These are phyloP conservation scores for Pterocarpus santalinus DNA, from an alignment of 306 rosid species.

Conservation along the genomic window DNA sequence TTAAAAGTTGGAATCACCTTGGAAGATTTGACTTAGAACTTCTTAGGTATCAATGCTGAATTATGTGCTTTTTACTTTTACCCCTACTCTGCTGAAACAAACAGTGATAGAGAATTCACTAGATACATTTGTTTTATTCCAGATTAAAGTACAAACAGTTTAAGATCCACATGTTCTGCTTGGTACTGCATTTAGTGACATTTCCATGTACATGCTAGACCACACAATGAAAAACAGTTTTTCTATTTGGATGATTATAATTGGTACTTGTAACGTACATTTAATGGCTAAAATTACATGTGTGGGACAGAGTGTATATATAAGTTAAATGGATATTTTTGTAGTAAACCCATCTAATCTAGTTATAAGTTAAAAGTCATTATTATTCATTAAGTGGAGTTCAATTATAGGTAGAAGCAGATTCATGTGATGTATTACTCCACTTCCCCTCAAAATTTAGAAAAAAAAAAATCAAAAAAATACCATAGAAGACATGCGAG, in stretches of 20 bases:
- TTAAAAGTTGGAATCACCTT: constrained; percentile 19
- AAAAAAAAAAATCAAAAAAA: background rate
- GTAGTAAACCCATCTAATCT: background rate
- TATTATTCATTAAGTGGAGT: constrained; percentile 34
- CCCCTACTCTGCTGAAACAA: constrained; percentile 24
- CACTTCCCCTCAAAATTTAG: background rate
- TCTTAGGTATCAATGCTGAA: constrained; percentile 19
- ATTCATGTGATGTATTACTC: constrained; percentile 20
- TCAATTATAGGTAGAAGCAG: constrained; percentile 33
- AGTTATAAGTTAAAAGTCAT: constrained; percentile 25
- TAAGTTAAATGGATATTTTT: background rate
- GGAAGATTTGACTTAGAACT: constrained; percentile 31
- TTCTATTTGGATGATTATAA: constrained; percentile 17
- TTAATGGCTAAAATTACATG: constrained; percentile 29
- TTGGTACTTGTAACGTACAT: constrained; percentile 7
- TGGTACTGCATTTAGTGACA: constrained; percentile 34
- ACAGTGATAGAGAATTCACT: background rate
- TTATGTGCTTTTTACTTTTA: constrained; percentile 2
- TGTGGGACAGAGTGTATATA: background rate
- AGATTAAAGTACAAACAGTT: constrained; percentile 9
- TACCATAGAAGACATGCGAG: constrained; percentile 28
- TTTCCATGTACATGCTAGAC: constrained; percentile 21
- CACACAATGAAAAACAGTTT: background rate
- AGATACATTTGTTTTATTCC: background rate
- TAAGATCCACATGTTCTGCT: constrained; percentile 27